These are phyloP conservation scores for Lasiosphaeriaceae sp. DNA, from an alignment of 495 filamentous ascomycete genomes.

Conservation along the genomic window DNA sequence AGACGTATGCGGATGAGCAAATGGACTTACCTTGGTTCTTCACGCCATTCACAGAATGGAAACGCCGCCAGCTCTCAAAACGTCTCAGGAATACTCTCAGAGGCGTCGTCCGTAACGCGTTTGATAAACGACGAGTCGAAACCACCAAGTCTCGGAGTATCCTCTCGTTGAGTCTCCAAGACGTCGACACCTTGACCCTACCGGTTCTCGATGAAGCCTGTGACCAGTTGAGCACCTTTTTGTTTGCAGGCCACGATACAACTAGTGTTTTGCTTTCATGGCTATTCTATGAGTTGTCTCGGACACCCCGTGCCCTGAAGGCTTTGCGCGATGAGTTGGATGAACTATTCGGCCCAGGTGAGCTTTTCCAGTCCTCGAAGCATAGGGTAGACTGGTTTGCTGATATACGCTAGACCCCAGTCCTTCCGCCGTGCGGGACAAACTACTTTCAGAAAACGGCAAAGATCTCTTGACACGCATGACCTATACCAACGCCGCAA, in stretches of 20 bases:
- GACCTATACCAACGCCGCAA: constrained; percentile 39
- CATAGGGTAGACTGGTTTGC: no score
- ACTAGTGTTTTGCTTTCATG: constrained; percentile 31
- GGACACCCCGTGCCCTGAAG: constrained; percentile 34
- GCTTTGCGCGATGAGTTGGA: constrained; percentile 41
- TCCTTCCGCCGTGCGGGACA: neutral
- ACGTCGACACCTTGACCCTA: constrained; percentile 6
- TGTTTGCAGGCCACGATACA: constrained; percentile 44
- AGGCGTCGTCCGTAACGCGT: neutral
- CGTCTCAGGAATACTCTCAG: neutral
- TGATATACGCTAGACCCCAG: no score
- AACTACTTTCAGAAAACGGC: neutral
- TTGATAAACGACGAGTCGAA: neutral
- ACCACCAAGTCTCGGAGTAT: constrained; percentile 13
- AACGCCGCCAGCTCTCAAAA: neutral
- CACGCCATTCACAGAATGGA: neutral
- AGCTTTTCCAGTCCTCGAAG: neutral
- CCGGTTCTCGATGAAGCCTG: constrained; percentile 7
- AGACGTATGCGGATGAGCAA: constrained; percentile 11
- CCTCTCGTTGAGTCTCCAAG: constrained; percentile 20
- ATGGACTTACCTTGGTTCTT: neutral
- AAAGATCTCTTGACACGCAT: constrained; percentile 32
- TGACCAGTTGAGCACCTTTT: constrained; percentile 32
- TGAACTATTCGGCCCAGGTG: constrained; percentile 20
- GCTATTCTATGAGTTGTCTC: constrained; percentile 38